Base-by-base conservation (phyloP, 352 stramenopile genomes). In the Phytopythium delawarense region DNA sequence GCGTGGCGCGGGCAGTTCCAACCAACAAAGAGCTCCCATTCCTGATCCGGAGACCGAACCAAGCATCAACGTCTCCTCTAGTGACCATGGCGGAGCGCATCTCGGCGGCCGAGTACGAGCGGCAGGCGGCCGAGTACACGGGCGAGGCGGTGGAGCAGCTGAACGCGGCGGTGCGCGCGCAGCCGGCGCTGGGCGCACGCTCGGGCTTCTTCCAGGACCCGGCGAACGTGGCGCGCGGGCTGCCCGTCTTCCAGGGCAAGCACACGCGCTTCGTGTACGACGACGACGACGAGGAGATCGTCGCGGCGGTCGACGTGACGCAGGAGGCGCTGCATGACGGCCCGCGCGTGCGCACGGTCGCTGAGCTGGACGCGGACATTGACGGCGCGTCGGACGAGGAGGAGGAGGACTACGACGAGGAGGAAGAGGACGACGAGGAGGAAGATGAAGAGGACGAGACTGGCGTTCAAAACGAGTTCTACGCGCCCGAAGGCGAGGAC, bases 221-320 rank as follows among this genome's bases (percentile, higher is more conserved):
- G 25, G 60, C 62, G 54, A 91, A 91, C 67, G 68, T 89, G 52
- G 55, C 67, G 53, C 71, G 67, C 23, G 82, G 82, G 7, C 73
- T 91, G 35, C 82, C 82, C 2, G 75, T 91, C 15, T 91, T 91
- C 65, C 82, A 89, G 66, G 82, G 82, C 32, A 88, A 82, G 63
- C 82, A 91, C 78, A 91, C 80, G 68, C 80, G 82, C 35, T 91
- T 92, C 48, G 73, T 92, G 55, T 92, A 92, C 71, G 83, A 92
- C 59, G 77, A 88, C 15, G 78, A 87, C 9, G 79, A 89, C 1
- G 74, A 86, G 11, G 75, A 86, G 61, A 89, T 92, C 62, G 67
- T 89, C 39, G 79, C 56, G 8, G 80, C 71, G 1, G 72, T 91
- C 25, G 82, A 91, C 61, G 79, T 88, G 55, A 89, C 79, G 53